Percentiles rank a stretch among this genome's conserved stretches.
These are phyloP conservation scores for Mucor piriformis DNA, from an alignment of 371 early-diverging fungal genomes.

Conservation along the genomic window DNA sequence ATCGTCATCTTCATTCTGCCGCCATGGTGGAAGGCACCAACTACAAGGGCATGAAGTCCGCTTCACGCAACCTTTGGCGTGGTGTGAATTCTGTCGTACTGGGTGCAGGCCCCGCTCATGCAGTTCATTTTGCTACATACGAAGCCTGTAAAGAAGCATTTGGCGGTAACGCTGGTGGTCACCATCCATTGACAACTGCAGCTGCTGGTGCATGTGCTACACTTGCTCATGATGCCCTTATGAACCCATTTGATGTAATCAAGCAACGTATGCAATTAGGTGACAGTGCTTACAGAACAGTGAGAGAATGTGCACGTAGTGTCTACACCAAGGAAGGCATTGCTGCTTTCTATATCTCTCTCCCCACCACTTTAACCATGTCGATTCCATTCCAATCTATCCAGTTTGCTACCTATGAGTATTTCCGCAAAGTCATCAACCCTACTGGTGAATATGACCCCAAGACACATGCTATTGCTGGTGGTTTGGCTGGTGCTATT, in stretches of 20 bases:
- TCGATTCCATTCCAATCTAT: constrained; percentile 90
- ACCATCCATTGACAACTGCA: constrained; percentile 64
- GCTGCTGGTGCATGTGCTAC: constrained; percentile 90
- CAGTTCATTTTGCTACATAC: constrained; percentile 91
- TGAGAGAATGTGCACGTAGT: constrained; percentile 66
- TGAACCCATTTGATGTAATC: constrained; percentile 93
- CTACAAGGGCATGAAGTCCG: constrained; percentile 6
- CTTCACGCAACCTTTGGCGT: constrained; percentile 75
- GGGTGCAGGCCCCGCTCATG: constrained; percentile 95
- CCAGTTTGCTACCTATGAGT: constrained; percentile 91
- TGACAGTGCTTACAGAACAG: constrained; percentile 60
- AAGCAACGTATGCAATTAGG: constrained; percentile 94
- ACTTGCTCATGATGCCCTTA: constrained; percentile 78
- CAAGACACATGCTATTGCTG: constrained; percentile 77
- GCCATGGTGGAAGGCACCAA: constrained; percentile 5
- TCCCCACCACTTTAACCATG: constrained; percentile 90
- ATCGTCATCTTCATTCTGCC: constrained; percentile 23
- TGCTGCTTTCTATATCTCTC: constrained; percentile 86
- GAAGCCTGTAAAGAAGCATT: constrained; percentile 82
- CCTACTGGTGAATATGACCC: constrained; percentile 81
- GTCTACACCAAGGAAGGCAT: constrained; percentile 78
- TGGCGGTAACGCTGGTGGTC: constrained; percentile 50
- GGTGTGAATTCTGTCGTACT: constrained; percentile 87
- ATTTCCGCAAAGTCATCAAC: constrained; percentile 77
- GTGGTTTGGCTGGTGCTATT: constrained; percentile 85